Percentiles rank a stretch among this genome's conserved stretches.
phyloP scores from a whole-genome alignment of 495 filamentous ascomycete genomes.

The Bacidia gigantensis region DNA sequence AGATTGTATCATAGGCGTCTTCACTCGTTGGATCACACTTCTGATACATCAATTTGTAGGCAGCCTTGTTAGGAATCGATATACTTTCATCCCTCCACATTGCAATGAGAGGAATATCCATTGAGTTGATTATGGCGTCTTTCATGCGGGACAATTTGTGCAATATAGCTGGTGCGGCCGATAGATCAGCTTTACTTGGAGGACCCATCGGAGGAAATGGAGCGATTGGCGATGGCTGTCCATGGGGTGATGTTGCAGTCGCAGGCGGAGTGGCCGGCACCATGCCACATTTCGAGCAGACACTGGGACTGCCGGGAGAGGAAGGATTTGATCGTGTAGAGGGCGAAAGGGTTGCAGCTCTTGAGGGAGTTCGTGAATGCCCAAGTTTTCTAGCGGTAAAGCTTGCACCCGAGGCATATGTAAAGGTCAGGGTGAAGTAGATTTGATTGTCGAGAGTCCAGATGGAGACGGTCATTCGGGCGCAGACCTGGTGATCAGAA shows the following conservation, averaged over 20 bases:
- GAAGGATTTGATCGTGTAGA: conserved; percentile 25
- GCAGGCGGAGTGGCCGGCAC: conserved; percentile 19
- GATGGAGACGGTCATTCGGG: conserved; percentile 54
- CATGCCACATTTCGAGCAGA: conserved; percentile 22
- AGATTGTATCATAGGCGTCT: conserved; percentile 39
- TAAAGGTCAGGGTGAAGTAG: conserved; percentile 55
- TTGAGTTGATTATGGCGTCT: conserved; percentile 54
- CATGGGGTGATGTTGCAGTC: conserved; percentile 28
- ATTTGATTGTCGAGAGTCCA: conserved; percentile 46
- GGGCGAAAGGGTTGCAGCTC: conserved; percentile 16
- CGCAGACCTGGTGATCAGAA: conserved; percentile 27
- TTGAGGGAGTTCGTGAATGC: conserved; percentile 10
- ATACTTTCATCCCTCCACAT: conserved; percentile 62
- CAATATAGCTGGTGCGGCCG: conserved; percentile 41
- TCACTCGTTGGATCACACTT: conserved; percentile 28
- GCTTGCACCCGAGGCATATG: conserved; percentile 13
- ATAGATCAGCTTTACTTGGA: conserved; percentile 32
- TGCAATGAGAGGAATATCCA: conserved; percentile 51
- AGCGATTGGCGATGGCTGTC: conserved; percentile 29
- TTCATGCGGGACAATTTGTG: conserved; percentile 56
- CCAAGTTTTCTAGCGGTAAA: not conserved
- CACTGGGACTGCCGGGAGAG: conserved; percentile 25
- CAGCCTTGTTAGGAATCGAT: conserved; percentile 49
- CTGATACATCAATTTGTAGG: conserved; percentile 35
- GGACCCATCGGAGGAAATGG: conserved; percentile 47